Base-by-base conservation (phyloP, 2,329 filamentous ascomycete genomes). In the Aspergillus tanneri region DNA sequence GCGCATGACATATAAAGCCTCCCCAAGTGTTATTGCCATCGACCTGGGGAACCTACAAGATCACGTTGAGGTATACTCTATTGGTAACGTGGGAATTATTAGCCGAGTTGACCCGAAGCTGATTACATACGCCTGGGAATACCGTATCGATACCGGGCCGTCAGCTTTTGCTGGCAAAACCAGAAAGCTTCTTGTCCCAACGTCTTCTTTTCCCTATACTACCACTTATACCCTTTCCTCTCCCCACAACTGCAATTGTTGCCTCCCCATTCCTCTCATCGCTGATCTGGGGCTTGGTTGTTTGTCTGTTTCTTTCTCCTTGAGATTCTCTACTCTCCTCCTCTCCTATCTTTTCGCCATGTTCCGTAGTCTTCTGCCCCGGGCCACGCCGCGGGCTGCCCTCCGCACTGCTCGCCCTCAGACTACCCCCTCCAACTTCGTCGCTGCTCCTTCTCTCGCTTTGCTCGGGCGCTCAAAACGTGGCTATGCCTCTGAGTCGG, bases 401-500 rank as follows among this genome's bases (percentile, higher is more conserved):
- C 60, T 70, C 59, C 67, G 69, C 62, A 61, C 65, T 53, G 60
- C 62, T 59, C 62, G 62, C 54, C 64, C 69, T 48, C 64, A 66
- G 53, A 53, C 60, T 50, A 59, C 62, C 46, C 66, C 70, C 46
- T 65, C 68, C n/a, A 62, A 55, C 55, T 61, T 68, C 56, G 57
- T 69, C 56, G 58, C 64, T 62, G 63, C 65, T 42, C 59, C 66
- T 46, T 65, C 62, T 51, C 61, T 79, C 57, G 72, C 72, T 65
- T 71, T 77, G 54, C 71, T 79, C 64, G 70, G 72, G 55, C 69
- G 72, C 58, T 72, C 75, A 73, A 75, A 77, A 72, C 79, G 79
- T 71, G 75, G 74, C 54, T 80, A 78, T 65, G 80, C 80, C 40
- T 79, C 75, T 57, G 73, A 79, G 62, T 68, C 79, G 44, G 68